Base-by-base conservation (phyloP, 805 yeast species). In the Metschnikowia similis region DNA sequence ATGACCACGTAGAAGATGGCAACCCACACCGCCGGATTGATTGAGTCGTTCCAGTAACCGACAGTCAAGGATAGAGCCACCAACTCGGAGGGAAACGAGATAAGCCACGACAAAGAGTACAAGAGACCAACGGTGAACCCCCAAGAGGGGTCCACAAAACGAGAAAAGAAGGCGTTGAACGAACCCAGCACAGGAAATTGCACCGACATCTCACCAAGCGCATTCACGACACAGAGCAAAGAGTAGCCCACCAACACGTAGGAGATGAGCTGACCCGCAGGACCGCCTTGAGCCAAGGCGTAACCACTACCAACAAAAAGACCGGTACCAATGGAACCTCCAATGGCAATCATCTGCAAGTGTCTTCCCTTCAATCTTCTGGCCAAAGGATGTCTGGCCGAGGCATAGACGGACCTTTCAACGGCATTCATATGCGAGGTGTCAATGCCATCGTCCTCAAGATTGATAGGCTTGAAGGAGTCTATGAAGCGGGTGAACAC, bases 251-350 rank as follows among this genome's bases (percentile, higher is more conserved):
- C 59, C 54, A 58, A 55, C 4, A 56, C 8, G 40, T 58, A 58
- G 13, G 59, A 48, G n/a, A 58, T 50, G 31, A 58, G 53, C 47
- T 55, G 53, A 36, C 60, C 59, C 3, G 58, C 62, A 14, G 62
- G 62, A 3, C 62, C 62, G 41, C 60, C 60, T 32, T 39, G 50
- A 47, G 42, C 48, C 50, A 58, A 55, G 17, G 60, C 60, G 37
- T 50, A 56, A 6, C 62, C 62, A 14, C 54, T 48, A 7, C 62
- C 62, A 8, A 58, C 51, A 45, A 56, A 58, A 41, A 83, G 69
- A 59, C 88, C 89, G 6, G 94, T 84, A 61, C 96, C 96, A 52
- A 88, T 84, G 46, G 92, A 85, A 48, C 94, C 90, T 50, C 94
- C 94, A 48, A 89, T 74, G 36, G 95, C 89, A 60, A 88, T 85